Conservation (phyloP, 805 yeast species). For the Lipomyces starkeyi region DNA sequence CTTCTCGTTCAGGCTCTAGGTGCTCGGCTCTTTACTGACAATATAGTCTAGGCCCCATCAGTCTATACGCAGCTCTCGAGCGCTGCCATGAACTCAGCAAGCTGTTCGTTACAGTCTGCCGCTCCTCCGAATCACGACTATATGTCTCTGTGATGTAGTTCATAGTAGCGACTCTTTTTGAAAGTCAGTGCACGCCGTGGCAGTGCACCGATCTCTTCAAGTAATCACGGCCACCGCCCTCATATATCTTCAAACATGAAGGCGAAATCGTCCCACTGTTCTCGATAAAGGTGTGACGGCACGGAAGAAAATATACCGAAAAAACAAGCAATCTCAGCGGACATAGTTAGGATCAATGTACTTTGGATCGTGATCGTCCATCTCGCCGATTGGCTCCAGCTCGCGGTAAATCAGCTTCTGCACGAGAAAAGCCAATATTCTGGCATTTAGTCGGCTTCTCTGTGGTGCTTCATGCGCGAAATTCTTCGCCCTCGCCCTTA, state of each 20-base stretch:
- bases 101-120: not conserved
- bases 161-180: no score
- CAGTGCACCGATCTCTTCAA: not conserved
- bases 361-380: not conserved
- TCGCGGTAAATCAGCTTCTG: not conserved
- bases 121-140: no score
- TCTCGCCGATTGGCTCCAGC: not conserved
- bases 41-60: no score
- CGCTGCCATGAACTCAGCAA: not conserved
- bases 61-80: not conserved
- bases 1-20: no score
- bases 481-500: not conserved
- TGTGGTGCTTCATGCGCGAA: not conserved
- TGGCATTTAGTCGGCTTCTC: not conserved
- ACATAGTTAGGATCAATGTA: not conserved
- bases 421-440: not conserved
- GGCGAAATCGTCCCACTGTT: not conserved
- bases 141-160: no score
- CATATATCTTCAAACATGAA: slow-evolving; percentile 2
- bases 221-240: not conserved
- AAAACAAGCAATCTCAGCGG: not conserved
- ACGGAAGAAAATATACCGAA: not conserved
- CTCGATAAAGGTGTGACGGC: not conserved
- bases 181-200: no score
- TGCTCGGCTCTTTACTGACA: no score